phyloP scores from a whole-genome alignment of 192 early-diverging fungal species.

The Linnemannia exigua region DNA sequence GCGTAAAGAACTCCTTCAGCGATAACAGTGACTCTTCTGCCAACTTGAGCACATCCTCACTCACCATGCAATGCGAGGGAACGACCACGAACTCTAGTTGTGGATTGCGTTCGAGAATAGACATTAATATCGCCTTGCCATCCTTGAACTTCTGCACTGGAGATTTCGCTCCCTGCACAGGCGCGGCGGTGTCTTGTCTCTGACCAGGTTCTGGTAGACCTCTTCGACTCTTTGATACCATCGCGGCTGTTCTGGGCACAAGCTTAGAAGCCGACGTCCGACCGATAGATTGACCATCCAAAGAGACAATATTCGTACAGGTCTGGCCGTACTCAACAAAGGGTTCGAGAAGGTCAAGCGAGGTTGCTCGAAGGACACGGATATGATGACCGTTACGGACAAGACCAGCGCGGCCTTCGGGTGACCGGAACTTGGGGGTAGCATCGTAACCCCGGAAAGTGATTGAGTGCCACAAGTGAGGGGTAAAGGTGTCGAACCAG shows the following conservation, averaged over 20 bases:
- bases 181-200: not conserved
- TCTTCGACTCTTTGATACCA: no score
- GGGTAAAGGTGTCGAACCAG: not conserved
- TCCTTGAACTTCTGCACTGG: no score
- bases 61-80: not conserved
- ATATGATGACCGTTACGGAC: not conserved
- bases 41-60: not conserved
- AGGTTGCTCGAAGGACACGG: not conserved
- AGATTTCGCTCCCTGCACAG: no score
- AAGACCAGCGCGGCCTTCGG: not conserved
- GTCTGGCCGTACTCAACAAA: not conserved
- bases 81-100: not conserved
- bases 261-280: no score
- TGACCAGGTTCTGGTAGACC: not conserved
- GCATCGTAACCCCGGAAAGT: not conserved
- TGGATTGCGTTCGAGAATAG: not conserved
- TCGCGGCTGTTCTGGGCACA: no score
- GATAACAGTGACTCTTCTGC: not conserved
- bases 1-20: not conserved
- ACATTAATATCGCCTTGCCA: not conserved
- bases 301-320: not conserved
- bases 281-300: no score
- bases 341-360: not conserved
- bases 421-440: not conserved
- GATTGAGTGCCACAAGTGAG: not conserved